A percentile compares a stretch with the other conserved stretches of the same genome.
Conservation (phyloP, 2,329 filamentous ascomycete genomes). For the Fusarium tjaetaba region DNA sequence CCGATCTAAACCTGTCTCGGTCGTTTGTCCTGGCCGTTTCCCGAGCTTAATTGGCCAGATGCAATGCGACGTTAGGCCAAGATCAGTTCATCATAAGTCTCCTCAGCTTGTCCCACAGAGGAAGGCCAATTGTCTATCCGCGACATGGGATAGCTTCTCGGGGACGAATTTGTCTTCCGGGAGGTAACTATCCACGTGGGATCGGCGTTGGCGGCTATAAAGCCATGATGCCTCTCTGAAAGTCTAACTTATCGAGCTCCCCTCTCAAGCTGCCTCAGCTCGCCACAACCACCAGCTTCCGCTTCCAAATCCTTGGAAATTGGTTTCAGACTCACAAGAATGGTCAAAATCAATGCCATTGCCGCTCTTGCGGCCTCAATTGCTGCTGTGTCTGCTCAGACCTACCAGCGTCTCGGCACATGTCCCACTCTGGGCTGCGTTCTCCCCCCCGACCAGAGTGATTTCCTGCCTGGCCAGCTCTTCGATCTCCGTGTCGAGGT, state of each 20-base stretch:
- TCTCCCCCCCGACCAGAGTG: slow-evolving; percentile 72
- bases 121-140: slow-evolving; percentile 32
- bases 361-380: slow-evolving; percentile 49
- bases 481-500: slow-evolving; percentile 88
- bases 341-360: slow-evolving; percentile 51
- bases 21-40: slow-evolving; percentile 14
- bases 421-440: slow-evolving; percentile 69
- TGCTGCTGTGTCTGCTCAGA: slow-evolving; percentile 62
- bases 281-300: slow-evolving; percentile 13
- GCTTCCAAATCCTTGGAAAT: background rate
- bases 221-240: slow-evolving; percentile 29
- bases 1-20: slow-evolving; percentile 35
- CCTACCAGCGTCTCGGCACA: slow-evolving; percentile 67
- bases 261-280: slow-evolving; percentile 30
- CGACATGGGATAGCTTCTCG: slow-evolving; percentile 21
- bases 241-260: slow-evolving; percentile 6
- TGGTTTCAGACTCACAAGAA: slow-evolving; percentile 31
- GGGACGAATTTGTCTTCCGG: slow-evolving; percentile 25
- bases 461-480: slow-evolving; percentile 84
- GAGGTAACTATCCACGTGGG: slow-evolving; percentile 35
- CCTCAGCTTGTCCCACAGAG: slow-evolving; percentile 35
- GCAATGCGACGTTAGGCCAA: slow-evolving; percentile 21
- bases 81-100: slow-evolving; percentile 31
- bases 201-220: slow-evolving; percentile 34
- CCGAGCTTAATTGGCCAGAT: slow-evolving; percentile 30